Conservation (phyloP, 805 yeast genomes). For the Starmerella khaoyaiensis region DNA sequence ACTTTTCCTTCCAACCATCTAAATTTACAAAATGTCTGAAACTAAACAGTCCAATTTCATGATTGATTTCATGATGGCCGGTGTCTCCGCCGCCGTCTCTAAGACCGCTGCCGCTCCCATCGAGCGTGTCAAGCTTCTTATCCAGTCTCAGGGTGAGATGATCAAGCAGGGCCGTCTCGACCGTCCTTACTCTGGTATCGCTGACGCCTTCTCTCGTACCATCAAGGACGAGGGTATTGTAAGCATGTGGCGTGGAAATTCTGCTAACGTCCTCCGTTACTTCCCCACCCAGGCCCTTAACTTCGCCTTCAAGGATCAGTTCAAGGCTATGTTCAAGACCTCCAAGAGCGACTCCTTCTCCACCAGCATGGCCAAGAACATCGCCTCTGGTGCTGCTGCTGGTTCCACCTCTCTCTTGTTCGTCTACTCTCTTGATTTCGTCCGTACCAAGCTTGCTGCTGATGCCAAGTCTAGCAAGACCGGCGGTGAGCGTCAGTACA, state of each 20-base stretch:
- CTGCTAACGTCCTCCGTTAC: slow-evolving; percentile 92
- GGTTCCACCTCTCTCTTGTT: slow-evolving; percentile 84
- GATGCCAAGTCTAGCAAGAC: slow-evolving; percentile 68
- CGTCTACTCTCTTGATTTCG: slow-evolving; percentile 90
- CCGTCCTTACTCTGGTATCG: slow-evolving; percentile 72
- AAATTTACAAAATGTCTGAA: slow-evolving; percentile 7
- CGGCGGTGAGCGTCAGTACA: slow-evolving; percentile 79
- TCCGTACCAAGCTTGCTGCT: slow-evolving; percentile 94
- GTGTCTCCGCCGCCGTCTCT: slow-evolving; percentile 94
- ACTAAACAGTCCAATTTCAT: slow-evolving; percentile 22
- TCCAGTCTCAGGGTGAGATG: slow-evolving; percentile 95
- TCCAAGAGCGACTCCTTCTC: slow-evolving; percentile 79
- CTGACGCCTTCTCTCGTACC: slow-evolving; percentile 84
- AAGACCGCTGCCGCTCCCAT: slow-evolving; percentile 93
- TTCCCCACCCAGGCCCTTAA: slow-evolving; percentile 96
- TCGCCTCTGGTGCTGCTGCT: slow-evolving; percentile 94
- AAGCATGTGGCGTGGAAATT: slow-evolving; percentile 97
- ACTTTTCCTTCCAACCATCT: slow-evolving; percentile 4
- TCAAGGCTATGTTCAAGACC: slow-evolving; percentile 85
- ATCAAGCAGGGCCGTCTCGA: slow-evolving; percentile 87
- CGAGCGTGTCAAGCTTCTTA: slow-evolving; percentile 85
- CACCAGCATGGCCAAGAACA: slow-evolving; percentile 85
- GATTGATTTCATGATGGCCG: slow-evolving; percentile 82
- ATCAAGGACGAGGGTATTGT: slow-evolving; percentile 78
- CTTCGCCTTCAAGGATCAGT: slow-evolving; percentile 90